Conservation (phyloP, 2,329 filamentous ascomycete genomes). For the Atkinsonella texensis region DNA sequence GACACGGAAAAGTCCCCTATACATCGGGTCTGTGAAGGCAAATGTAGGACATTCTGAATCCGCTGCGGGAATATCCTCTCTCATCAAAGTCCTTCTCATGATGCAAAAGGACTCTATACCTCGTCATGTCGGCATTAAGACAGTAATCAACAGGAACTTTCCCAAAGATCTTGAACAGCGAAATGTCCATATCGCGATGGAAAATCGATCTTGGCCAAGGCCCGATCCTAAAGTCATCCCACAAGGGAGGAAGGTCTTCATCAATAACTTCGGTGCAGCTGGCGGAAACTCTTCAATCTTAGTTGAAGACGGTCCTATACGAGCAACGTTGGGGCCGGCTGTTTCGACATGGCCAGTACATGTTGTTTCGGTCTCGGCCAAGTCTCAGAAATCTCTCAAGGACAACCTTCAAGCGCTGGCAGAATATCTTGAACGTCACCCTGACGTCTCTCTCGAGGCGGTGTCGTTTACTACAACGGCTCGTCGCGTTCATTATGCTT, state of each 20-base stretch:
- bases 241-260: constrained; percentile 15
- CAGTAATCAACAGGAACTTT: constrained; percentile 30
- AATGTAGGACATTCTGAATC: constrained; percentile 39
- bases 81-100: constrained; percentile 39
- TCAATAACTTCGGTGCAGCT: constrained; percentile 42
- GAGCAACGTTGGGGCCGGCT: background rate
- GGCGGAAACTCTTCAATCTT: constrained; percentile 52
- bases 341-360: constrained; percentile 23
- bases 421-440: too few species aligned
- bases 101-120: constrained; percentile 34
- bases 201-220: constrained; percentile 22
- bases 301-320: constrained; percentile 44
- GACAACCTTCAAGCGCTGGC: too few species aligned
- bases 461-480: constrained; percentile 53
- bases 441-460: constrained; percentile 37
- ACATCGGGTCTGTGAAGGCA: constrained; percentile 48
- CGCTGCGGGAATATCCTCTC: constrained; percentile 26
- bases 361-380: constrained; percentile 42
- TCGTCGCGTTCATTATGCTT: constrained; percentile 44
- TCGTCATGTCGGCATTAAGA: constrained; percentile 42
- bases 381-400: constrained; percentile 23
- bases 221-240: background rate
- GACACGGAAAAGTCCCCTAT: constrained; percentile 28
- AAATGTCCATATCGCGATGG: constrained; percentile 25
- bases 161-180: constrained; percentile 28